Evolutionary conservation across 148 eudicot species (phyloP).

Genomic region (Amaranthus palmeri): DNA sequence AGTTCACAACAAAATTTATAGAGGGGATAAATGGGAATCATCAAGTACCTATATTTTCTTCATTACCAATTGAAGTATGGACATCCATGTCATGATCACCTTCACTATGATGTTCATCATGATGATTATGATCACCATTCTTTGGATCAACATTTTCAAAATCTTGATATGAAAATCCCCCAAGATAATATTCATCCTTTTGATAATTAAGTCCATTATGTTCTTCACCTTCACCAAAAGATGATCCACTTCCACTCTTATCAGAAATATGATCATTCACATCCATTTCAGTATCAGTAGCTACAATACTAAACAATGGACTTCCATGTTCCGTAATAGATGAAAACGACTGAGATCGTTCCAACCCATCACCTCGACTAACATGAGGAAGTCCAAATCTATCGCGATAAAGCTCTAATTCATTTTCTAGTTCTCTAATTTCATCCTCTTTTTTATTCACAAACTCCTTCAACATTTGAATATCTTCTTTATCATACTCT

Average conservation of each 20-base stretch:
- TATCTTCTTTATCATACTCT: slow-evolving; percentile 72
- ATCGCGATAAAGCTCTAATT: slow-evolving; percentile 58
- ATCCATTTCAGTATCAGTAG: slow-evolving; percentile 32
- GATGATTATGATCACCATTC: slow-evolving; percentile 8
- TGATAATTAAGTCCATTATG: background rate
- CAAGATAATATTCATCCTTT: background rate
- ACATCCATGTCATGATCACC: slow-evolving; percentile 19
- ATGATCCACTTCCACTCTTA: slow-evolving; percentile 6
- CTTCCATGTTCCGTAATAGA: slow-evolving; percentile 48
- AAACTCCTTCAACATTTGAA: slow-evolving; percentile 56
- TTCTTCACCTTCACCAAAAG: slow-evolving; percentile 4
- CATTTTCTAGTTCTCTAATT: slow-evolving; percentile 53
- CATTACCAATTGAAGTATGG: too few relatives aligned
- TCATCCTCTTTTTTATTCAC: slow-evolving; percentile 63
- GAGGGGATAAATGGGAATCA: too few relatives aligned
- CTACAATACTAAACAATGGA: slow-evolving; percentile 29
- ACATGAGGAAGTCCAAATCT: slow-evolving; percentile 50
- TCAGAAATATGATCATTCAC: slow-evolving; percentile 15
- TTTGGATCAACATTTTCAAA: background rate
- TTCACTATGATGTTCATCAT: slow-evolving; percentile 2
- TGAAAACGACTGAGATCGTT: slow-evolving; percentile 52
- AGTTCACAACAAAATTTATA: too few relatives aligned
- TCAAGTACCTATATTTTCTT: too few relatives aligned
- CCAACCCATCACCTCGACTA: slow-evolving; percentile 47
- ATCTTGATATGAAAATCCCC: background rate